Percentiles rank a stretch among this genome's conserved stretches.
Evolutionary conservation across 208 protist species (phyloP).

Genomic region (Crithidia brevicula): DNA sequence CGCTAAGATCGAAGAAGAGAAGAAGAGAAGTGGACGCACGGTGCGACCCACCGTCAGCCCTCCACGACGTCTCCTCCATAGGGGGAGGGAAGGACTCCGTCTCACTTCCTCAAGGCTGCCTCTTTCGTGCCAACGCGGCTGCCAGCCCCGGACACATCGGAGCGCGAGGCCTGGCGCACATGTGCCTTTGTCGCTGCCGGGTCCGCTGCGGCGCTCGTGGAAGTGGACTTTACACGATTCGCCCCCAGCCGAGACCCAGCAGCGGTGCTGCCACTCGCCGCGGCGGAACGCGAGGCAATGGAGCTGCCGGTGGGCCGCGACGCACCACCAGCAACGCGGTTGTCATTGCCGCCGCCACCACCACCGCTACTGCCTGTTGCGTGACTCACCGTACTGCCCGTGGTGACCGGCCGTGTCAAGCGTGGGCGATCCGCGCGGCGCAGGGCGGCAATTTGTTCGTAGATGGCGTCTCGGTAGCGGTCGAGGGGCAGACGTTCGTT

Average conservation of each 20-base stretch:
- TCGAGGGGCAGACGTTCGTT: slow-evolving; percentile 94
- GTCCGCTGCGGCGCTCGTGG: background rate
- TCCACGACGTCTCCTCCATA: too few relatives aligned
- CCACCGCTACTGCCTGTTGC: slow-evolving; percentile 23
- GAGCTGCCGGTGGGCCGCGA: slow-evolving; percentile 5
- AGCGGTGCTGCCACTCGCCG: slow-evolving; percentile 11
- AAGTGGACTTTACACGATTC: slow-evolving; percentile 13
- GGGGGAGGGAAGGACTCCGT: too few relatives aligned
- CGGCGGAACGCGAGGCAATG: background rate
- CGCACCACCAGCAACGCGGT: slow-evolving; percentile 4
- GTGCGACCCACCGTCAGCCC: too few relatives aligned
- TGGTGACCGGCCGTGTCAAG: slow-evolving; percentile 15
- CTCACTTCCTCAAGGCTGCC: slow-evolving; percentile 21
- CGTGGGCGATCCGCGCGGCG: slow-evolving; percentile 23
- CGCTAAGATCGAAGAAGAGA: too few relatives aligned
- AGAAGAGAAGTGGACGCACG: too few relatives aligned
- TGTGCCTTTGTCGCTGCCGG: slow-evolving; percentile 15
- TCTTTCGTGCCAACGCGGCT: slow-evolving; percentile 29
- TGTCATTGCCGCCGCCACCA: background rate
- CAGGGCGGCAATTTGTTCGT: slow-evolving; percentile 83
- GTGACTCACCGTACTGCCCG: slow-evolving; percentile 17
- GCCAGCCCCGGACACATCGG: slow-evolving; percentile 12
- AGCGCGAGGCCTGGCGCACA: slow-evolving; percentile 14
- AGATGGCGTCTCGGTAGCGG: slow-evolving; percentile 94
- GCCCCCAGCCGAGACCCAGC: background rate